phyloP scores from a whole-genome alignment of 345 rosid genomes.

The Eucalyptus sp. region DNA sequence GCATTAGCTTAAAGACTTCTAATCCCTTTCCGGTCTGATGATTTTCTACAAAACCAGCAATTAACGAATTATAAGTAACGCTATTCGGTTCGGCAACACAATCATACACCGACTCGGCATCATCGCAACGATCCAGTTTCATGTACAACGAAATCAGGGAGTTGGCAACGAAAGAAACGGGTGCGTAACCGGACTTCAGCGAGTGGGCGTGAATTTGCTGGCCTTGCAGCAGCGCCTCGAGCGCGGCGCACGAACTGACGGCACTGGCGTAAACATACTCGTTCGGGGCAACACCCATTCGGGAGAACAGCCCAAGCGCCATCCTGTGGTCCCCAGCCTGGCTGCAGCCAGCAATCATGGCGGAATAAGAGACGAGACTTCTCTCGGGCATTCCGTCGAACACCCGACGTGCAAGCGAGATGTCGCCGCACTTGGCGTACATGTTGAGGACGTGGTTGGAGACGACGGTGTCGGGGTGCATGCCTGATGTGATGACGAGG shows the following conservation, averaged over 20 bases:
- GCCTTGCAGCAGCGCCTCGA: conserved; percentile 12
- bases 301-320: conserved; percentile 28
- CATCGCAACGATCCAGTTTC: conserved; percentile 26
- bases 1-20: conserved; percentile 27
- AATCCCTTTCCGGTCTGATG: conserved; percentile 21
- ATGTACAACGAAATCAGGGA: conserved; percentile 52
- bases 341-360: conserved; percentile 49
- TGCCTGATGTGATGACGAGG: conserved; percentile 20
- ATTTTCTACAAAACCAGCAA: conserved; percentile 47
- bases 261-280: conserved; percentile 37
- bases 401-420: conserved; percentile 21
- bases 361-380: conserved; percentile 62
- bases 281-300: conserved; percentile 26
- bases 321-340: conserved; percentile 18
- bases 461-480: conserved; percentile 16
- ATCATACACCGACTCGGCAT: conserved; percentile 18
- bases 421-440: conserved; percentile 40
- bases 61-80: conserved; percentile 48
- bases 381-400: conserved; percentile 44
- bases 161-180: conserved; percentile 36
- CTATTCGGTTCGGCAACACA: conserved; percentile 10
- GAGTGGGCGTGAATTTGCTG: conserved; percentile 43
- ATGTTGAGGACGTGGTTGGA: conserved; percentile 44
- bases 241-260: conserved; percentile 30
- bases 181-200: conserved; percentile 27